Percentiles rank a stretch among this genome's conserved stretches.
These are phyloP conservation scores for Suillus spraguei DNA, from an alignment of 768 basidiomycete genomes.

Conservation along the genomic window DNA sequence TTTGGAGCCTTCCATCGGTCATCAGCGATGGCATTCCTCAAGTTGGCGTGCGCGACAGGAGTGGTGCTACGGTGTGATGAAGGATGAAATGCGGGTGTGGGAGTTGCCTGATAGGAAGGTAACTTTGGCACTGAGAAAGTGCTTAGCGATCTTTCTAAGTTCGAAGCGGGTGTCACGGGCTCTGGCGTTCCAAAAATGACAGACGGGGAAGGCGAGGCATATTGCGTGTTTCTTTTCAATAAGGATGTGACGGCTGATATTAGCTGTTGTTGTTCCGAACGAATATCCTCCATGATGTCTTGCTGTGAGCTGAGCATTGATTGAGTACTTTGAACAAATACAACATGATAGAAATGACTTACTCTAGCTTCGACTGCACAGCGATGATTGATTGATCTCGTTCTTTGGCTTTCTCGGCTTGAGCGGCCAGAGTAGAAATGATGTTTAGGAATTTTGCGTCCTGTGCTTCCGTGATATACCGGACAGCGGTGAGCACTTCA, in stretches of 20 bases:
- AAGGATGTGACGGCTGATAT: background rate
- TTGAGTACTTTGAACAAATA: background rate
- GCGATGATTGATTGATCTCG: slow-evolving; percentile 1
- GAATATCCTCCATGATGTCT: background rate
- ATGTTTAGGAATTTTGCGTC: background rate
- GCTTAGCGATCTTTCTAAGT: background rate
- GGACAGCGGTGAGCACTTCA: background rate
- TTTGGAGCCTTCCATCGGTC: slow-evolving; percentile 1
- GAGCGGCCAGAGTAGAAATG: background rate
- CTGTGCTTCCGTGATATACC: background rate
- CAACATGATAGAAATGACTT: background rate
- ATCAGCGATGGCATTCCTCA: background rate
- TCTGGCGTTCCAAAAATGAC: background rate
- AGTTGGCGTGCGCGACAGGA: too few relatives aligned
- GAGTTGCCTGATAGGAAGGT: background rate
- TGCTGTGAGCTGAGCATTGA: background rate
- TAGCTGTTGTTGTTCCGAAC: background rate
- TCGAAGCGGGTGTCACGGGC: background rate
- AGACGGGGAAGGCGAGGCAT: background rate
- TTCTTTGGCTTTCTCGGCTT: background rate
- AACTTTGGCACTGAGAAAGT: background rate
- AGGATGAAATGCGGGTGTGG: background rate
- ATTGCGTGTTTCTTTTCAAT: background rate
- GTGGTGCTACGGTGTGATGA: background rate
- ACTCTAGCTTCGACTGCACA: slow-evolving; percentile 6